These are phyloP conservation scores for Alternaria triticina DNA, from an alignment of 2,329 filamentous ascomycete genomes.

Conservation along the genomic window DNA sequence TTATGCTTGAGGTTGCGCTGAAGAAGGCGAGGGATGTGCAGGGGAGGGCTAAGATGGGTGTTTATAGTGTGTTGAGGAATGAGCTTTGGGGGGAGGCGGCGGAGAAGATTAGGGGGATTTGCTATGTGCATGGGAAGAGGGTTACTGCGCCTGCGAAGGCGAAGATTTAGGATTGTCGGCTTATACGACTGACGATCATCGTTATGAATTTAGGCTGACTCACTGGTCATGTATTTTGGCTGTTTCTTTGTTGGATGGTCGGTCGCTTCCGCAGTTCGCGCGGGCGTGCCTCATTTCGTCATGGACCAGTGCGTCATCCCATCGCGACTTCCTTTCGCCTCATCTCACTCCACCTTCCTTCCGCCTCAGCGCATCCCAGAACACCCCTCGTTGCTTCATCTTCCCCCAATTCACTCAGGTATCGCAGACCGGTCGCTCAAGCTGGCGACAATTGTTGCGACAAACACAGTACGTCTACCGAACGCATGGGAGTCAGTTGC, in stretches of 20 bases:
- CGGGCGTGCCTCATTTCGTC: neutral
- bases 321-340: neutral
- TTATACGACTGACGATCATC: neutral
- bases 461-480: neutral
- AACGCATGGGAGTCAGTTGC: neutral
- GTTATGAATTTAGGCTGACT: neutral
- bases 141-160: constrained; percentile 55
- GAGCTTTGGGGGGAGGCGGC: constrained; percentile 63
- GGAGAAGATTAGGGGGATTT: constrained; percentile 58
- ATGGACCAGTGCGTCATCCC: neutral
- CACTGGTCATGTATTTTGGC: neutral
- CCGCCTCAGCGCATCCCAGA: neutral
- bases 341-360: neutral
- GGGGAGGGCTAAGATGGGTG: constrained; percentile 55
- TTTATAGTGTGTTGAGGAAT: constrained; percentile 59
- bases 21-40: constrained; percentile 53
- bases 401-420: neutral
- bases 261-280: neutral
- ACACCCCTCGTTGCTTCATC: neutral
- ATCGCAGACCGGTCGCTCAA: neutral
- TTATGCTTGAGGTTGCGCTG: constrained; percentile 57
- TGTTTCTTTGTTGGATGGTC: too few species aligned
- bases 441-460: neutral
- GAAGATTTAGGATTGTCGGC: constrained; percentile 48
- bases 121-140: constrained; percentile 59